Percentiles rank a stretch among this genome's conserved stretches.
These are phyloP conservation scores for Pholiota conissans DNA, from an alignment of 768 basidiomycete genomes.

Conservation along the genomic window DNA sequence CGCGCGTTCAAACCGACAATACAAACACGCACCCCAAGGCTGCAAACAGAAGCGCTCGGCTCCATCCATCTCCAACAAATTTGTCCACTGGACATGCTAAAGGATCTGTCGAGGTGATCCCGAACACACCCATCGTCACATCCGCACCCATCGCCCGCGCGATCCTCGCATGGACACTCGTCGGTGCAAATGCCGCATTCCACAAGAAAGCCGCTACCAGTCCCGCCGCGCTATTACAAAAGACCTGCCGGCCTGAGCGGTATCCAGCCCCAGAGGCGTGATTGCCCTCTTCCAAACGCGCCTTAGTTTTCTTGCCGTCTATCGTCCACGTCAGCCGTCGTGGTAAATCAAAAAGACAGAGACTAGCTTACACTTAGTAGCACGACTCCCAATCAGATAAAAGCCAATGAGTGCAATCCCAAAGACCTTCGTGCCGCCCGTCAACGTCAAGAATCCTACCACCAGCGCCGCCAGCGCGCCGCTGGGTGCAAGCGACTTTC, in stretches of 20 bases:
- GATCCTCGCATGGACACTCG: slow-evolving; percentile 35
- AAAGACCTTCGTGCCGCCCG: slow-evolving; percentile 64
- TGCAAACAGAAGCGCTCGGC: slow-evolving; percentile 61
- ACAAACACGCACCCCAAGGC: slow-evolving; percentile 57
- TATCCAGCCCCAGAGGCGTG: slow-evolving; percentile 71
- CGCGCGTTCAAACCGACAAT: not conserved
- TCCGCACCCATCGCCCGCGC: slow-evolving; percentile 26
- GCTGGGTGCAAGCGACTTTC: slow-evolving; percentile 71
- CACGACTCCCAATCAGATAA: slow-evolving; percentile 78
- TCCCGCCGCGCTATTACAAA: slow-evolving; percentile 76
- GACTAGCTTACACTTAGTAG: slow-evolving; percentile 69
- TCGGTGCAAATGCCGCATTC: slow-evolving; percentile 57
- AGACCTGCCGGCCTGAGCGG: slow-evolving; percentile 76
- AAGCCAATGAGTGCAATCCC: slow-evolving; percentile 71
- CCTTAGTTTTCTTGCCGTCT: slow-evolving; percentile 79
- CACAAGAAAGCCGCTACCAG: slow-evolving; percentile 60
- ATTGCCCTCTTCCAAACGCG: slow-evolving; percentile 75
- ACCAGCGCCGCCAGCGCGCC: slow-evolving; percentile 78
- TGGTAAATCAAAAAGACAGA: not conserved
- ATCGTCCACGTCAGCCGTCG: not conserved
- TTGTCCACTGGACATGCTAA: slow-evolving; percentile 66
- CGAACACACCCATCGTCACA: slow-evolving; percentile 8
- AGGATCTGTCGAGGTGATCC: slow-evolving; percentile 20
- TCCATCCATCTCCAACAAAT: slow-evolving; percentile 47
- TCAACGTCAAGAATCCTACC: slow-evolving; percentile 73